Conservation (phyloP, 176 grass and related monocot genomes). For the Pharus latifolius region DNA sequence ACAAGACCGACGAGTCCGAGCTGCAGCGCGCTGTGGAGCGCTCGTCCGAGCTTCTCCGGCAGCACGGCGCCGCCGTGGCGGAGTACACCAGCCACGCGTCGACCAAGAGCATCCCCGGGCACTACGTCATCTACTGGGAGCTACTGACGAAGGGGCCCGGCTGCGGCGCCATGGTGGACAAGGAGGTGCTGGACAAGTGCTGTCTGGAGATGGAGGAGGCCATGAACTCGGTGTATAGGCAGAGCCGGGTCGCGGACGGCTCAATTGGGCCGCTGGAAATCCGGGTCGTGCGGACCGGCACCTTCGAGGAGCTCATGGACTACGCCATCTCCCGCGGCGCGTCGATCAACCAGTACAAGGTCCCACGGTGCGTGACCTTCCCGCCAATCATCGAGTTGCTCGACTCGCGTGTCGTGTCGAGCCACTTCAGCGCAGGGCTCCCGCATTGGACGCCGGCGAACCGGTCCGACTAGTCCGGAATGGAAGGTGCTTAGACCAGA, state of each 20-base stretch:
- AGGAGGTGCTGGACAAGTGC: slow-evolving; percentile 41
- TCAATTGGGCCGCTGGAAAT: slow-evolving; percentile 94
- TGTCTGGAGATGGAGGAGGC: slow-evolving; percentile 87
- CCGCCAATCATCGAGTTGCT: slow-evolving; percentile 84
- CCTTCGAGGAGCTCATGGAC: slow-evolving; percentile 96
- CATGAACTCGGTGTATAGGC: slow-evolving; percentile 75
- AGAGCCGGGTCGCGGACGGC: slow-evolving; percentile 81
- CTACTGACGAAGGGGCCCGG: slow-evolving; percentile 18
- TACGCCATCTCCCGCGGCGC: slow-evolving; percentile 86
- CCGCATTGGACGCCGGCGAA: slow-evolving; percentile 58
- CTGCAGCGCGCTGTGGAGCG: slow-evolving; percentile 78
- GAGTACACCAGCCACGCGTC: slow-evolving; percentile 96
- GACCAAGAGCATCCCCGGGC: slow-evolving; percentile 65
- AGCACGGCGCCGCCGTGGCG: slow-evolving; percentile 58
- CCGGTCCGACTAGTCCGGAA: slow-evolving; percentile 14
- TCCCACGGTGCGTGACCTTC: slow-evolving; percentile 79
- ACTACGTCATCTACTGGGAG: slow-evolving; percentile 99
- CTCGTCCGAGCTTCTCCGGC: slow-evolving; percentile 58
- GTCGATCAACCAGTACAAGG: slow-evolving; percentile 95
- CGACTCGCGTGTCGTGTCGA: slow-evolving; percentile 81
- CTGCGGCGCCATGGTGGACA: neutral
- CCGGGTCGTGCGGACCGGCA: slow-evolving; percentile 60
- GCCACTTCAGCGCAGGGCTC: slow-evolving; percentile 68
- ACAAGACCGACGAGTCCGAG: slow-evolving; percentile 97
- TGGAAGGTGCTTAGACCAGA: neutral